phyloP scores from a whole-genome alignment of 805 yeast species.

The Yarrowia alimentaria region DNA sequence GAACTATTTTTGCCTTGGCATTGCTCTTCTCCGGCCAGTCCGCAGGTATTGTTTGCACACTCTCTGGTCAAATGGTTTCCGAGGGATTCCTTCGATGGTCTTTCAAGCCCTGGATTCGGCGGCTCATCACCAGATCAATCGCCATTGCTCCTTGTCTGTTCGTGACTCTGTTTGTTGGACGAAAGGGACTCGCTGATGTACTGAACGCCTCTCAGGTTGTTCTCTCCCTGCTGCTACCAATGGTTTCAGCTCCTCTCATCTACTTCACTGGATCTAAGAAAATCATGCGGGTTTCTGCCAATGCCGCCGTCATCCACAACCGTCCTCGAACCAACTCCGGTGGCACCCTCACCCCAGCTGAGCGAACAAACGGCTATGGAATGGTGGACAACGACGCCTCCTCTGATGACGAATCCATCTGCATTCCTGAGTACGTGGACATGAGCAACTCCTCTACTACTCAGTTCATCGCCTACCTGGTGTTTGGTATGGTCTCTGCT shows the following conservation, averaged over 20 bases:
- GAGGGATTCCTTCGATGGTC: constrained; percentile 85
- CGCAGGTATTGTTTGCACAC: constrained; percentile 91
- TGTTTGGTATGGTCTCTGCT: constrained; percentile 70
- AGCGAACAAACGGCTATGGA: constrained; percentile 8
- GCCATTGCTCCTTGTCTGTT: constrained; percentile 83
- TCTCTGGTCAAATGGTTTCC: constrained; percentile 91
- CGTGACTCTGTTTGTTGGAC: constrained; percentile 69
- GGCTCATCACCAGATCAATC: constrained; percentile 74
- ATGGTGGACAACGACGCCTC: constrained; percentile 17
- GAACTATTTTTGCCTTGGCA: constrained; percentile 83
- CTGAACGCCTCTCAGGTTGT: constrained; percentile 83
- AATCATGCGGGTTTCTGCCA: constrained; percentile 52
- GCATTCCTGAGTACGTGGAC: constrained; percentile 48
- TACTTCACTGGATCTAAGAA: constrained; percentile 70
- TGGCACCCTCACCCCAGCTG: constrained; percentile 24
- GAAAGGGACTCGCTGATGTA: constrained; percentile 70
- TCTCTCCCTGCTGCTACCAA: constrained; percentile 73
- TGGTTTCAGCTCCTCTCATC: constrained; percentile 84
- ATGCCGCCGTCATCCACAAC: constrained; percentile 7
- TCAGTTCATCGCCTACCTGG: constrained; percentile 52
- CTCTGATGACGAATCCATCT: constrained; percentile 32
- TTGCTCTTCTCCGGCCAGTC: constrained; percentile 88
- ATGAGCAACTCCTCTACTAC: constrained; percentile 66
- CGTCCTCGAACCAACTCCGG: constrained; percentile 19
- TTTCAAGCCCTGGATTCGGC: constrained; percentile 75